Percentiles rank a stretch among this genome's conserved stretches.
Evolutionary conservation across 306 rosid species (phyloP).

Genomic region (Rubus parviflorus): DNA sequence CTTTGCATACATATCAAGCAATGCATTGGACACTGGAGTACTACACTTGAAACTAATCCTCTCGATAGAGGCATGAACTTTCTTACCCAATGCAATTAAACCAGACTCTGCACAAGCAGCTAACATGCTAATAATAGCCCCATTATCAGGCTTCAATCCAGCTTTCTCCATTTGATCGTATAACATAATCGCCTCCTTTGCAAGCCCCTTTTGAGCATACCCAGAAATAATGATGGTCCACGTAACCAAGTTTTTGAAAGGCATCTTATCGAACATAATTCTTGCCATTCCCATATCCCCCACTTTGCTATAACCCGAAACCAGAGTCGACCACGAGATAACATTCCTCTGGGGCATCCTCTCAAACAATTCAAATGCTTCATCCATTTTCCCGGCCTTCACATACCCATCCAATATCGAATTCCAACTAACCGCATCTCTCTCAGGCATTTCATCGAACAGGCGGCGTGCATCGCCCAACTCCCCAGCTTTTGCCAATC

Average conservation of each 20-base stretch:
- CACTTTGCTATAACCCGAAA: slow-evolving; percentile 60
- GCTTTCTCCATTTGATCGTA: slow-evolving; percentile 64
- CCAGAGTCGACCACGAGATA: slow-evolving; percentile 76
- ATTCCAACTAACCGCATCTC: slow-evolving; percentile 84
- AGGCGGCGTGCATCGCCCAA: slow-evolving; percentile 46
- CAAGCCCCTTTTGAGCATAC: slow-evolving; percentile 67
- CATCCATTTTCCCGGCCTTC: slow-evolving; percentile 59
- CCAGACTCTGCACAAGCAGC: slow-evolving; percentile 80
- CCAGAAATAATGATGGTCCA: slow-evolving; percentile 87
- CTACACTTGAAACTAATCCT: slow-evolving; percentile 53
- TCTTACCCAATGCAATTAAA: slow-evolving; percentile 66
- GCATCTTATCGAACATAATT: slow-evolving; percentile 69
- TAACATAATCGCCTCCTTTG: slow-evolving; percentile 52
- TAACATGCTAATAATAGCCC: slow-evolving; percentile 53
- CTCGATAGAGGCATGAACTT: slow-evolving; percentile 50
- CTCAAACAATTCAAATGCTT: slow-evolving; percentile 63
- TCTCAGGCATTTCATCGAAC: slow-evolving; percentile 74
- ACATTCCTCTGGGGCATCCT: slow-evolving; percentile 70
- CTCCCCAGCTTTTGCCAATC: slow-evolving; percentile 49
- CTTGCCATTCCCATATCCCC: slow-evolving; percentile 82
- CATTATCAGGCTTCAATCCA: slow-evolving; percentile 62
- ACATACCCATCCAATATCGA: slow-evolving; percentile 68
- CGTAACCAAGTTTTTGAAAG: slow-evolving; percentile 57
- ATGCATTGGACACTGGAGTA: slow-evolving; percentile 64
- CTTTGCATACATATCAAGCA: slow-evolving; percentile 85